phyloP scores from a whole-genome alignment of 2,329 filamentous ascomycete species.

The Tolypocladium tundrense region DNA sequence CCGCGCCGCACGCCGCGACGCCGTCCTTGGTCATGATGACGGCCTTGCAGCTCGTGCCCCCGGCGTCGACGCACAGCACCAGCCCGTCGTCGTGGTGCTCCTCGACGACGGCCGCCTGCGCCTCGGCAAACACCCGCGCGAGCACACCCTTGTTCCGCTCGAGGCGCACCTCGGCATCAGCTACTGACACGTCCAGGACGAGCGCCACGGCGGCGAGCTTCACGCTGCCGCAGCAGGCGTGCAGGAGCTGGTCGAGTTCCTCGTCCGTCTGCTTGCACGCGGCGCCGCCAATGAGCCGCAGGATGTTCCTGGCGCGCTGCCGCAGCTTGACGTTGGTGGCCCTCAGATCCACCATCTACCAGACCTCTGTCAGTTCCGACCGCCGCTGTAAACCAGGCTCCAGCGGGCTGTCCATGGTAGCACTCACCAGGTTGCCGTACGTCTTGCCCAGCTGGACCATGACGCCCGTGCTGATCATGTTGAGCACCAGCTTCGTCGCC shows the following conservation, averaged over 20 bases:
- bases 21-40: conserved; percentile 17
- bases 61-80: conserved; percentile 29
- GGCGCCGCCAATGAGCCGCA: conserved; percentile 7
- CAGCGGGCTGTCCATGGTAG: neutral
- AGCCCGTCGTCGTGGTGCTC: neutral
- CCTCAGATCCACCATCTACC: conserved; percentile 14
- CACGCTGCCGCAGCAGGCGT: conserved; percentile 6
- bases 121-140: conserved; percentile 7
- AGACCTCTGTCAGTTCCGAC: neutral
- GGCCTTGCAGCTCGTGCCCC: conserved; percentile 31
- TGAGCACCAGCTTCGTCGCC: conserved; percentile 29
- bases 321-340: conserved; percentile 26
- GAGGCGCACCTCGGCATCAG: conserved; percentile 11
- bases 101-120: neutral
- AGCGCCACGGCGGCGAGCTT: conserved; percentile 2
- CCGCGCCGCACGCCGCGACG: conserved; percentile 15
- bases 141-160: conserved; percentile 7
- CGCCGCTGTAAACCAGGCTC: conserved; percentile 3
- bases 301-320: conserved; percentile 13
- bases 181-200: conserved; percentile 1
- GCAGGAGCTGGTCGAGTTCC: conserved; percentile 9
- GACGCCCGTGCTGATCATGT: conserved; percentile 32
- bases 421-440: conserved; percentile 27
- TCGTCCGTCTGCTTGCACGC: conserved; percentile 8
- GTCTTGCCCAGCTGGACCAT: conserved; percentile 31